These are phyloP conservation scores for Radiomyces spectabilis DNA, from an alignment of 192 early-diverging fungal species.

Conservation along the genomic window DNA sequence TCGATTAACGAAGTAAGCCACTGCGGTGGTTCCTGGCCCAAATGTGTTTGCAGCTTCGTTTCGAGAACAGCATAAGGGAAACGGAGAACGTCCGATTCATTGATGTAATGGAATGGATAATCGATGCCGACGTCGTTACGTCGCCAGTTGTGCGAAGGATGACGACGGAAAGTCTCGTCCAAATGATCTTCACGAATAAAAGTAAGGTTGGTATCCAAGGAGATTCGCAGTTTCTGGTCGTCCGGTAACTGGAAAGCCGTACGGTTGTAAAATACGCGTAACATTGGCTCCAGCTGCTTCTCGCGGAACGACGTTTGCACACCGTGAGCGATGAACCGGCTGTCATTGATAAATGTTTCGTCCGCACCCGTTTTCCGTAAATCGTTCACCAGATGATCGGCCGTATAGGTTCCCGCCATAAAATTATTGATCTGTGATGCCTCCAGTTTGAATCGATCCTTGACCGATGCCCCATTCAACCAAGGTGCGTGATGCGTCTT, in stretches of 20 bases:
- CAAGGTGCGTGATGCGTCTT: slow-evolving; percentile 31
- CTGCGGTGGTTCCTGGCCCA: slow-evolving; percentile 31
- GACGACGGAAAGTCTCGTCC: slow-evolving; percentile 47
- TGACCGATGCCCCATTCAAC: slow-evolving; percentile 23
- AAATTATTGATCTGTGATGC: slow-evolving; percentile 21
- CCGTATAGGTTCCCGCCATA: slow-evolving; percentile 3
- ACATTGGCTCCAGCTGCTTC: slow-evolving; percentile 12
- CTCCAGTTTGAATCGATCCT: slow-evolving; percentile 25
- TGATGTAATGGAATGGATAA: slow-evolving; percentile 29
- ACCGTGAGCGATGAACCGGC: slow-evolving; percentile 19
- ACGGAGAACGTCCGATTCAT: slow-evolving; percentile 20
- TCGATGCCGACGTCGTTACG: slow-evolving; percentile 26
- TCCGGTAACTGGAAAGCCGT: slow-evolving; percentile 44
- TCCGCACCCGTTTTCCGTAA: slow-evolving; percentile 54
- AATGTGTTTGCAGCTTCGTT: slow-evolving; percentile 27
- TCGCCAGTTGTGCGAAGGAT: slow-evolving; percentile 53
- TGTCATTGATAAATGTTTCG: slow-evolving; percentile 56
- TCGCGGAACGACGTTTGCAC: slow-evolving; percentile 21
- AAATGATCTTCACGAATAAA: slow-evolving; percentile 26
- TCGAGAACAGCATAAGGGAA: slow-evolving; percentile 33
- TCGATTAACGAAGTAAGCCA: slow-evolving; percentile 24
- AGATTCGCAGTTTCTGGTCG: slow-evolving; percentile 19
- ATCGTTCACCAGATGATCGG: slow-evolving; percentile 52
- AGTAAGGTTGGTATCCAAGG: slow-evolving; percentile 24
- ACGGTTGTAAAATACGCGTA: slow-evolving; percentile 29